Conservation (phyloP, 257 asterid species). For the Scutellaria barbata region DNA sequence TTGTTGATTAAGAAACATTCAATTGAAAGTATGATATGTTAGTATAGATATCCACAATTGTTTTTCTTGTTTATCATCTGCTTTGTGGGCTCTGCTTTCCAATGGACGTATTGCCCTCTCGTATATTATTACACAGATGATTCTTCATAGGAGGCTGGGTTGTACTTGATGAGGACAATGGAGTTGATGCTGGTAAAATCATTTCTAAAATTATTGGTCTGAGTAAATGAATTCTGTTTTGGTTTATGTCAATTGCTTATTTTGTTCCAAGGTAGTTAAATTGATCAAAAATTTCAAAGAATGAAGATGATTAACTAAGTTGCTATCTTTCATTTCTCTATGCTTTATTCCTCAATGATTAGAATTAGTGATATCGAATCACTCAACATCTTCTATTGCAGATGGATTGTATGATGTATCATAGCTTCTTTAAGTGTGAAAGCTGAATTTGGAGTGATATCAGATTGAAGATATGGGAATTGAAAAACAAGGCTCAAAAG, state of each 20-base stretch:
- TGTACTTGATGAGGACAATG: background rate
- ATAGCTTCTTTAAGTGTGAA: slow-evolving; percentile 20
- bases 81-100: background rate
- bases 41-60: background rate
- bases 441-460: slow-evolving; percentile 33
- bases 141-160: slow-evolving; percentile 7
- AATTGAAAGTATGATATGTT: background rate
- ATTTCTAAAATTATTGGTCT: background rate
- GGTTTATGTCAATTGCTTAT: background rate
- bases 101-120: background rate
- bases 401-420: slow-evolving; percentile 33
- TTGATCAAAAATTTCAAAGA: background rate
- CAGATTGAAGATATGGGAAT: slow-evolving; percentile 52
- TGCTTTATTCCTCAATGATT: background rate
- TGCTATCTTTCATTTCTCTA: no score
- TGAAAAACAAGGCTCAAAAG: slow-evolving; percentile 68
- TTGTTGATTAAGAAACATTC: background rate
- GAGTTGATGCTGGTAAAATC: background rate
- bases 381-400: slow-evolving; percentile 28
- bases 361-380: background rate
- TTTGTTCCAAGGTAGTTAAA: background rate
- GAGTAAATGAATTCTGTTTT: background rate
- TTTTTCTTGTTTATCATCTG: background rate
- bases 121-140: slow-evolving; percentile 3
- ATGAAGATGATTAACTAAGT: background rate